A percentile compares a stretch with the other conserved stretches of the same genome.
These are phyloP conservation scores for Simplicillium sp. DNA, from an alignment of 2,329 filamentous ascomycete genomes.

Conservation along the genomic window DNA sequence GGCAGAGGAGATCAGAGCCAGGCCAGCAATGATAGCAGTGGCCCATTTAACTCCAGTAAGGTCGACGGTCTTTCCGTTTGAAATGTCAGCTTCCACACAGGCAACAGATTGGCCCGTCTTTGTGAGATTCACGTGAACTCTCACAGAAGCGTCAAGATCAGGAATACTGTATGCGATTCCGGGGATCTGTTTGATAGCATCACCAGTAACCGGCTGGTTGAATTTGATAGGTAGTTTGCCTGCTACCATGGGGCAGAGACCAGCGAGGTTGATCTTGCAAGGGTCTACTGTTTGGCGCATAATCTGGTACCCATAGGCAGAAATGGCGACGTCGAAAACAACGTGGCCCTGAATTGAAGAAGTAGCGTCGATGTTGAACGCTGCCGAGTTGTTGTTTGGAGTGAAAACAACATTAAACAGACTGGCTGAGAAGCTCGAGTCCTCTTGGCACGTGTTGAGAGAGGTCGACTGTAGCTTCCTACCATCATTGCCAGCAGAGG, in stretches of 20 bases:
- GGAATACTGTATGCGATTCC: conserved; percentile 83
- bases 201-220: conserved; percentile 49
- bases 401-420: conserved; percentile 81
- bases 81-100: conserved; percentile 79
- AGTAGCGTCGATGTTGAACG: conserved; percentile 68
- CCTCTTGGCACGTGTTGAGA: conserved; percentile 73
- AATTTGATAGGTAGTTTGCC: conserved; percentile 71
- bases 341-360: conserved; percentile 78
- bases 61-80: conserved; percentile 88
- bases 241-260: conserved; percentile 85
- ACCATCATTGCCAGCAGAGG: conserved; percentile 35
- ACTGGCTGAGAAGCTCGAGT: conserved; percentile 79
- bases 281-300: conserved; percentile 63
- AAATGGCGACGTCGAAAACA: conserved; percentile 63
- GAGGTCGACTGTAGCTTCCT: conserved; percentile 72
- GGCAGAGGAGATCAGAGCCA: conserved; percentile 77
- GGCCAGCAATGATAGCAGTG: conserved; percentile 76
- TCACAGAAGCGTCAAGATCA: conserved; percentile 80
- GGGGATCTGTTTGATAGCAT: conserved; percentile 59
- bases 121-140: conserved; percentile 69
- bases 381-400: conserved; percentile 62
- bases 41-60: conserved; percentile 82
- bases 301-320: conserved; percentile 74
- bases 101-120: conserved; percentile 55
- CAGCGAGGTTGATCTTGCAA: conserved; percentile 58